Percentiles rank a stretch among this genome's conserved stretches.
Evolutionary conservation across 2,329 filamentous ascomycete species (phyloP).

Genomic region (Fusarium euwallaceae): DNA sequence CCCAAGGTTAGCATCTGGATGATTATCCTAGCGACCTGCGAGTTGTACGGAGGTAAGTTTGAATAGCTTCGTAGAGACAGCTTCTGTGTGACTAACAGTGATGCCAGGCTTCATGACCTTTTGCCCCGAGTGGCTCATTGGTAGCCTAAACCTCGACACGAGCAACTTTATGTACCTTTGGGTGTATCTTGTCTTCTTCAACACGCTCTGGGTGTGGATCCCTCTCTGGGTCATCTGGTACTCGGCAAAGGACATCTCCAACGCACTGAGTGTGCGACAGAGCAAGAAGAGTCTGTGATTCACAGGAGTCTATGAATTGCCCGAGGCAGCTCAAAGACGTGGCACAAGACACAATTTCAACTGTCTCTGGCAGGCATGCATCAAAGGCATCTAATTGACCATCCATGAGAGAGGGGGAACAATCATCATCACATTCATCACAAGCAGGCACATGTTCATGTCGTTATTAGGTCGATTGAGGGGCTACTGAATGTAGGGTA

Average conservation of each 20-base stretch:
- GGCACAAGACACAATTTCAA: not conserved
- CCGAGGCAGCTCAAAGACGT: not conserved
- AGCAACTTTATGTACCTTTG: slow-evolving; percentile 78
- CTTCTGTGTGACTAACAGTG: not conserved
- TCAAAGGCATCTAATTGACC: not conserved
- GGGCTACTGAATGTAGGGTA: slow-evolving; percentile 43
- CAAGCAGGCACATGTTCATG: not conserved
- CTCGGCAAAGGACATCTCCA: slow-evolving; percentile 66
- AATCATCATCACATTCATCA: not conserved
- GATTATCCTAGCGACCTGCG: slow-evolving; percentile 73
- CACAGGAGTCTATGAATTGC: not conserved
- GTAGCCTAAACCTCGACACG: slow-evolving; percentile 71
- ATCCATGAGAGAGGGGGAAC: not conserved
- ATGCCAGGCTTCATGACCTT: slow-evolving; percentile 77
- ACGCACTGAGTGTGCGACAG: slow-evolving; percentile 59
- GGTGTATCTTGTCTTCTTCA: slow-evolving; percentile 78
- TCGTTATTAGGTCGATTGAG: slow-evolving; percentile 33
- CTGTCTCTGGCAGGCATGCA: not conserved
- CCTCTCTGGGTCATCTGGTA: slow-evolving; percentile 71
- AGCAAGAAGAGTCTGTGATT: slow-evolving; percentile 49
- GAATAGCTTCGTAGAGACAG: not conserved
- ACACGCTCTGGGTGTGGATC: slow-evolving; percentile 75
- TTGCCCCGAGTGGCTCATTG: slow-evolving; percentile 76
- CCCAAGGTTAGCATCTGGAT: slow-evolving; percentile 71
- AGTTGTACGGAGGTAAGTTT: slow-evolving; percentile 74